Evolutionary conservation across 2,329 filamentous ascomycete species (phyloP).

Genomic region (Monilinia polystroma): DNA sequence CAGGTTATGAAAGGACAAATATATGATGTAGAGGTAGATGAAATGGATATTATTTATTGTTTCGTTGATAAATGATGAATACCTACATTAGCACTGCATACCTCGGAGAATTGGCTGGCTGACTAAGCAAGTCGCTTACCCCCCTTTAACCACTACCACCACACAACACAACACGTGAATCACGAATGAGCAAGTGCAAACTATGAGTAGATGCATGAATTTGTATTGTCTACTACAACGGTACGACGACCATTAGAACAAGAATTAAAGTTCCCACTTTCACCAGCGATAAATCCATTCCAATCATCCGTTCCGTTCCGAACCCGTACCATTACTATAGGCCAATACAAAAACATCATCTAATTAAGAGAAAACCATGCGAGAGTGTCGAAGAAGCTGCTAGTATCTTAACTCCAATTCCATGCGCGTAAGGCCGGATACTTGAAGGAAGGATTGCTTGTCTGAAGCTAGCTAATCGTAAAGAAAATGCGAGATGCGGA

Average conservation of each 20-base stretch:
- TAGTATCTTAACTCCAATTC: not conserved
- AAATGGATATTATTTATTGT: too few species aligned
- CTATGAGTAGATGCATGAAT: not conserved
- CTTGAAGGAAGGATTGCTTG: too few species aligned
- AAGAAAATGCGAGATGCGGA: not conserved
- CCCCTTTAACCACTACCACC: not conserved
- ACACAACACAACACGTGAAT: not conserved
- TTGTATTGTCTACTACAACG: not conserved
- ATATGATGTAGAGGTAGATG: too few species aligned
- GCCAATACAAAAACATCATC: not conserved
- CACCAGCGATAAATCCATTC: not conserved
- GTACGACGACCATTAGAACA: not conserved
- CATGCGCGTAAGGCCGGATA: not conserved
- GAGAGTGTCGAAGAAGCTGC: not conserved
- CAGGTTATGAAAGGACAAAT: too few species aligned
- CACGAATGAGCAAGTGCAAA: not conserved
- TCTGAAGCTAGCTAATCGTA: not conserved
- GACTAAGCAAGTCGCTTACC: not conserved
- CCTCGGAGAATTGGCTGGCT: not conserved
- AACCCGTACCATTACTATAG: not conserved
- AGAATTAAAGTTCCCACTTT: not conserved
- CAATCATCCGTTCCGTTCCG: not conserved
- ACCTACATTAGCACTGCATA: too few species aligned
- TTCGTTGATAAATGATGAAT: too few species aligned
- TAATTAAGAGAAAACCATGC: not conserved